phyloP scores from a whole-genome alignment of 148 eudicot species.

The Arbutus unedo region DNA sequence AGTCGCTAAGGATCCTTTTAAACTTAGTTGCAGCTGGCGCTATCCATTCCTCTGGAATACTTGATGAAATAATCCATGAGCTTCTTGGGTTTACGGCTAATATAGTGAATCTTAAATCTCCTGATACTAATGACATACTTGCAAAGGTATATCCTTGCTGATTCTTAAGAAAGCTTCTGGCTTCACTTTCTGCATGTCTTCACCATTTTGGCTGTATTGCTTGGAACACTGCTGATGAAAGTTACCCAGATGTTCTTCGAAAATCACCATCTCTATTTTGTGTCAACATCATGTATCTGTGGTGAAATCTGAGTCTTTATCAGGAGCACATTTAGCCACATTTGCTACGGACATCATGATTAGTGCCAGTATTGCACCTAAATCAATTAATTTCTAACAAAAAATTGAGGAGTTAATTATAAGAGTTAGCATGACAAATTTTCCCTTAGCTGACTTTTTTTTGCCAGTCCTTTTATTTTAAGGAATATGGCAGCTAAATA shows the following conservation, averaged over 20 bases:
- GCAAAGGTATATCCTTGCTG: conserved; percentile 55
- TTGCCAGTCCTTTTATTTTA: not conserved
- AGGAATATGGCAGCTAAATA: not conserved
- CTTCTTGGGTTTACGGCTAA: conserved; percentile 66
- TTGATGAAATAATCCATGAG: conserved; percentile 68
- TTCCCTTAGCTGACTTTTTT: not conserved
- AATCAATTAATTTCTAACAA: not conserved
- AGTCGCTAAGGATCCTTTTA: conserved; percentile 78
- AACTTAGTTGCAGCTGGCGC: conserved; percentile 86
- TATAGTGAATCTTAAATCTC: conserved; percentile 44
- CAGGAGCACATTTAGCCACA: not conserved
- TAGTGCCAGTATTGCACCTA: not conserved
- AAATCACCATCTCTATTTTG: not conserved
- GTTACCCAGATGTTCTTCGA: not conserved
- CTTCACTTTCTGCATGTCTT: conserved; percentile 15
- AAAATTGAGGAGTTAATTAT: not conserved
- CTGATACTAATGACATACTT: conserved; percentile 57
- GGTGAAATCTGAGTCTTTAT: not conserved
- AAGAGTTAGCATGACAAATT: not conserved
- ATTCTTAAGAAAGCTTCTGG: not conserved
- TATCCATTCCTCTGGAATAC: conserved; percentile 42
- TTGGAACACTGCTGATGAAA: not conserved
- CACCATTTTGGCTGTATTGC: not conserved
- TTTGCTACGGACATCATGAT: not conserved
- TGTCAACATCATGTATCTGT: not conserved